Conservation (phyloP, 2,329 filamentous ascomycete genomes). For the Zymoseptoria crescenta region DNA sequence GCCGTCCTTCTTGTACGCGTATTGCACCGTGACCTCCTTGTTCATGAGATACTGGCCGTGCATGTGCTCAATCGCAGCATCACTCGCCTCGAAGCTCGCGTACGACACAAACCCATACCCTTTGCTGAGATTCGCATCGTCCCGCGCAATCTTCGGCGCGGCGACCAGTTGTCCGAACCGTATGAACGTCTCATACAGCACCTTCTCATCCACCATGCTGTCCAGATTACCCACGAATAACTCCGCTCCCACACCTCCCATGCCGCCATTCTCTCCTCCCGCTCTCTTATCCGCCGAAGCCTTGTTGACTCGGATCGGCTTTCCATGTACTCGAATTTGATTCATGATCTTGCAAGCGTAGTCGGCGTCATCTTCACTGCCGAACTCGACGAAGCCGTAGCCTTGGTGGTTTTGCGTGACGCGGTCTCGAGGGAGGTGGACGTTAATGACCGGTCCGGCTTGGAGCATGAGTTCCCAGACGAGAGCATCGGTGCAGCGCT, state of each 20-base stretch:
- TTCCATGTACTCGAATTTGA: slow-evolving; percentile 84
- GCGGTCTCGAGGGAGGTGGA: slow-evolving; percentile 95
- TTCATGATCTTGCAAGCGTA: slow-evolving; percentile 97
- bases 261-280: slow-evolving; percentile 76
- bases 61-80: slow-evolving; percentile 86
- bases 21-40: slow-evolving; percentile 93
- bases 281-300: slow-evolving; percentile 79
- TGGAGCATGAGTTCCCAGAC: slow-evolving; percentile 98
- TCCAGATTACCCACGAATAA: slow-evolving; percentile 96
- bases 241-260: slow-evolving; percentile 83
- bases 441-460: slow-evolving; percentile 93
- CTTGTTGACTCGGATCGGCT: slow-evolving; percentile 95
- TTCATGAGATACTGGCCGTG: slow-evolving; percentile 95
- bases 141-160: slow-evolving; percentile 83
- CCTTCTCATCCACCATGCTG: slow-evolving; percentile 88
- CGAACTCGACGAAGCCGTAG: slow-evolving; percentile 98
- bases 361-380: slow-evolving; percentile 88
- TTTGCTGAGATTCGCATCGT: slow-evolving; percentile 81
- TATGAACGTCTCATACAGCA: slow-evolving; percentile 89
- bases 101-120: slow-evolving; percentile 96
- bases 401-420: slow-evolving; percentile 95
- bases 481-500: slow-evolving; percentile 81
- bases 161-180: slow-evolving; percentile 81
- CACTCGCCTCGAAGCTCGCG: slow-evolving; percentile 84
- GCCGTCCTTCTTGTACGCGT: slow-evolving; percentile 98